Base-by-base conservation (phyloP, 139 green algal genomes). In the Spirogloea muscicola region DNA sequence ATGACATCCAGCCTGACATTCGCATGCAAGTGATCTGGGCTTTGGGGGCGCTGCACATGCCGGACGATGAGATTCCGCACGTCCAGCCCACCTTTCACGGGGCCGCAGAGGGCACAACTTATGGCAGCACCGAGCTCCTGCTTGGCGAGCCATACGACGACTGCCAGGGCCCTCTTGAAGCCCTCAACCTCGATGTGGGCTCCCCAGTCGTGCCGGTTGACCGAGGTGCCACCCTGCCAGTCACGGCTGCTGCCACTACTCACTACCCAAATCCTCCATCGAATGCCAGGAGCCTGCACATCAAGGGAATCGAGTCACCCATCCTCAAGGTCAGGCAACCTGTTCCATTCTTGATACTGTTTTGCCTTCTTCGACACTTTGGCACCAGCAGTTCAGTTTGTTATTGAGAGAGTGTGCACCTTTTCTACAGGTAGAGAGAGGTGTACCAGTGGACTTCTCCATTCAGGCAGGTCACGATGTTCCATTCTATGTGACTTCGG, bases 281-380 rank as follows among this genome's bases (percentile, higher is more conserved):
- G 4, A n/a, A 21, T 1, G 38, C 21, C 0, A 74, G 66, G 33
- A 80, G 72, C 52, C 46, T 80, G 21, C 77, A 58, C 37, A 27
- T 80, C 31, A 74, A 77, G 49, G 61, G 61, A 10, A 46, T 59
- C 21, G 72, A 78, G 34, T 36, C 72, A 3, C 72, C 72, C 0
- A 63, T 79, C 18, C 34, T 80, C 3, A 65, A 80, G 72, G 72
- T 78, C 38, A 68, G 64, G n/a, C n/a, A n/a, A n/a, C n/a, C n/a
- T n/a, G n/a, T n/a, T n/a, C n/a, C n/a, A n/a, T n/a, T n/a, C n/a
- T n/a, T n/a, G n/a, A n/a, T n/a, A n/a, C n/a, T n/a, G n/a, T n/a
- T n/a, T n/a, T n/a, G n/a, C n/a, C n/a, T n/a, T n/a, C n/a, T n/a
- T n/a, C n/a, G n/a, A n/a, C n/a, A n/a, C n/a, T n/a, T n/a, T n/a